These are phyloP conservation scores for Populus alba DNA, from an alignment of 345 rosid genomes.

Conservation along the genomic window DNA sequence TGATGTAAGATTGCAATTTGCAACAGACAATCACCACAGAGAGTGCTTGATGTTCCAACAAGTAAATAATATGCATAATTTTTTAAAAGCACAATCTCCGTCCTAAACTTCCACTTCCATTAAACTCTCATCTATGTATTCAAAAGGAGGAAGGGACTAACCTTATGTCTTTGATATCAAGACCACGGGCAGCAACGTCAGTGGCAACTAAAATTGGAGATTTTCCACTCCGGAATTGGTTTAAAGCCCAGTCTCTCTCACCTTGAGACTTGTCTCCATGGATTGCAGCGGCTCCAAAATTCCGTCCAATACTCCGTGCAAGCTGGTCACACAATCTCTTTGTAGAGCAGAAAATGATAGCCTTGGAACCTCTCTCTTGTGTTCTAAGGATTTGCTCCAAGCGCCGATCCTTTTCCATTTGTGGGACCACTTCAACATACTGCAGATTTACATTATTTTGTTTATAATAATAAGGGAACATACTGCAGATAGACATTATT, in stretches of 20 bases:
- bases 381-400: constrained; percentile 84
- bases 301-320: constrained; percentile 71
- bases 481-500: constrained; percentile 40
- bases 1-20: not conserved
- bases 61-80: too few species aligned
- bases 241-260: constrained; percentile 94
- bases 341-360: constrained; percentile 84
- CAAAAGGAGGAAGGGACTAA: constrained; percentile 11
- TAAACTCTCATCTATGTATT: not conserved
- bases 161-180: constrained; percentile 95
- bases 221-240: constrained; percentile 82
- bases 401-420: constrained; percentile 91
- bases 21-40: not conserved
- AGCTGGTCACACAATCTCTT: constrained; percentile 94
- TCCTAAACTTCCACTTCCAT: not conserved
- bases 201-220: constrained; percentile 90
- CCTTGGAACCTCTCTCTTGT: constrained; percentile 90
- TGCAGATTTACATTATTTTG: constrained; percentile 26
- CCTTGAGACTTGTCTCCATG: constrained; percentile 97
- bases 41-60: too few species aligned
- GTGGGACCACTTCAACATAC: constrained; percentile 90
- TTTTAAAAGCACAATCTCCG: too few species aligned
- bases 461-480: constrained; percentile 23
- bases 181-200: constrained; percentile 97
- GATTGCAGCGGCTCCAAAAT: constrained; percentile 82